phyloP scores from a whole-genome alignment of 2,329 filamentous ascomycete genomes.

The Hymenotorrendiella dingleyae region DNA sequence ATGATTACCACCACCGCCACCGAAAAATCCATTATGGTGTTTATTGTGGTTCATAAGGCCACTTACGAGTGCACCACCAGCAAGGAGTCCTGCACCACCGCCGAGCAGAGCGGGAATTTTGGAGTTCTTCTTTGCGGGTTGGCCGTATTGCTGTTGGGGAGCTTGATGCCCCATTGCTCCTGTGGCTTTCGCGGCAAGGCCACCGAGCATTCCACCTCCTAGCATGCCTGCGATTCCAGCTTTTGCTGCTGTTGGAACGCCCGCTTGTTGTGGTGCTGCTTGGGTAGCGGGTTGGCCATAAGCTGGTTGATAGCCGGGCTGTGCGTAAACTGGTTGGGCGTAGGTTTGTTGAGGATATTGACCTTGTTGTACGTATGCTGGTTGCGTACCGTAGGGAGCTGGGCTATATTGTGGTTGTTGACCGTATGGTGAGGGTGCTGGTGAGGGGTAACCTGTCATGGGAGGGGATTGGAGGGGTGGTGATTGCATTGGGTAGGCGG shows the following conservation, averaged over 20 bases:
- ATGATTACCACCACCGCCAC: not conserved
- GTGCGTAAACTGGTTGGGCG: not conserved
- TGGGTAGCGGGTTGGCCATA: not conserved
- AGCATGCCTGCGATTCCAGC: conserved; percentile 2
- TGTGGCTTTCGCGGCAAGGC: conserved; percentile 2
- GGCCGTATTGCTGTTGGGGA: not conserved
- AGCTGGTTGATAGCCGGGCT: not conserved
- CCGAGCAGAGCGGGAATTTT: not conserved
- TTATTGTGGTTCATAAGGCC: conserved; percentile 1
- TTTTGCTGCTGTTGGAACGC: conserved; percentile 2
- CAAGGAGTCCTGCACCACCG: conserved; percentile 3
- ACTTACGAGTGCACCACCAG: conserved; percentile 1
- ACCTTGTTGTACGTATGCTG: not conserved
- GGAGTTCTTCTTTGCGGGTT: not conserved
- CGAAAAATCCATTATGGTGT: not conserved
- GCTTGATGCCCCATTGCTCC: not conserved
- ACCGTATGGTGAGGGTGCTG: not conserved
- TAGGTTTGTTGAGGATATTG: not conserved
- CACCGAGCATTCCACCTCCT: not conserved
- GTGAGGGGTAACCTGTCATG: not conserved
- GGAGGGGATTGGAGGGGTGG: not conserved
- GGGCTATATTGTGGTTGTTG: not conserved
- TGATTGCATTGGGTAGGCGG: too few relatives aligned
- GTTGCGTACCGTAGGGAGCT: not conserved
- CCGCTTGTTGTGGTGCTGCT: not conserved